A percentile compares a stretch with the other conserved stretches of the same genome.
Evolutionary conservation across 345 rosid species (phyloP).

Genomic region (Lenwebbia sp.): DNA sequence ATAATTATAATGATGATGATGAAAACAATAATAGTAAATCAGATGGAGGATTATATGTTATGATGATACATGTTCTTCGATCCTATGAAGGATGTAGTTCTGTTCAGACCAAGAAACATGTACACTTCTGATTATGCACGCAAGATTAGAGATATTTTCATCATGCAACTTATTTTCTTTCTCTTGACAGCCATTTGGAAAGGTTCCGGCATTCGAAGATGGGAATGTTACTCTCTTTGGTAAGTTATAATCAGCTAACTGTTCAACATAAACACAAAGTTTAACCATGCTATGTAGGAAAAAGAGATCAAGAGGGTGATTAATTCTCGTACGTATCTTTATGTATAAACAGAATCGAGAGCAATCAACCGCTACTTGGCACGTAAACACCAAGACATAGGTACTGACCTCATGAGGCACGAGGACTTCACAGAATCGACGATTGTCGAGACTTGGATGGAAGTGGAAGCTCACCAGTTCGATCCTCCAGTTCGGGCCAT

Average conservation of each 20-base stretch:
- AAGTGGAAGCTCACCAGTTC: constrained; percentile 37
- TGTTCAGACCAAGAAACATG: too few relatives aligned
- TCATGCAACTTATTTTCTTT: background rate
- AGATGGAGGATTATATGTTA: too few relatives aligned
- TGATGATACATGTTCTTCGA: too few relatives aligned
- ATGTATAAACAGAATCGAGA: constrained; percentile 25
- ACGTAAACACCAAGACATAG: constrained; percentile 11
- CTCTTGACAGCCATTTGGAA: constrained; percentile 32
- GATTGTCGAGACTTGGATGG: constrained; percentile 27
- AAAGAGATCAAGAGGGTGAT: too few relatives aligned
- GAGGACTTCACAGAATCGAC: constrained; percentile 7
- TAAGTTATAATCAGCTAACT: background rate
- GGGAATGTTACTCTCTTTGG: constrained; percentile 29
- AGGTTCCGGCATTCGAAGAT: constrained; percentile 29
- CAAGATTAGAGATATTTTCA: background rate
- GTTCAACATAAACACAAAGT: too few relatives aligned
- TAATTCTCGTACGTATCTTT: background rate
- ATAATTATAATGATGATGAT: background rate
- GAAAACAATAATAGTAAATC: too few relatives aligned
- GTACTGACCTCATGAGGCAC: constrained; percentile 14
- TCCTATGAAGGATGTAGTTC: too few relatives aligned
- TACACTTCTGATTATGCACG: too few relatives aligned
- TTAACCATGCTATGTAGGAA: too few relatives aligned
- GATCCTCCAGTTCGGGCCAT: constrained; percentile 4
- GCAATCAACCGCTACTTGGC: constrained; percentile 30